Evolutionary conservation across 31 red algal species (phyloP).

Genomic region (Endocladia muricata): DNA sequence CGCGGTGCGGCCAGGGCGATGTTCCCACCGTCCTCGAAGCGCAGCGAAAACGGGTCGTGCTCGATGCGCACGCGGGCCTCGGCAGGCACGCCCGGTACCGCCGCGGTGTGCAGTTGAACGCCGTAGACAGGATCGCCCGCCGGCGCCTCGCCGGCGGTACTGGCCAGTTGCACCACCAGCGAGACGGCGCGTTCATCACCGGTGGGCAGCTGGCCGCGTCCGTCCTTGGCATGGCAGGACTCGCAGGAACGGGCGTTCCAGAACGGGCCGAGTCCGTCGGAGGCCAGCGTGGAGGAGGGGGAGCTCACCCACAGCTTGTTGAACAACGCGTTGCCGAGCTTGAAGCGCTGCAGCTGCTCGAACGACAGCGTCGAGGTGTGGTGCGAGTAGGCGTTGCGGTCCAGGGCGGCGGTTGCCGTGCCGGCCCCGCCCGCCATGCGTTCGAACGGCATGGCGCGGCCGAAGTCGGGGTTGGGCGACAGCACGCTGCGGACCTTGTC

Average conservation of each 20-base stretch:
- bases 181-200: neutral
- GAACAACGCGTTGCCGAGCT: neutral
- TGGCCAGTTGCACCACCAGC: neutral
- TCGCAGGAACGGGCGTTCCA: neutral
- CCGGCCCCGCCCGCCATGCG: no score
- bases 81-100: neutral
- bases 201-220: neutral
- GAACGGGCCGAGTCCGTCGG: constrained; percentile 3
- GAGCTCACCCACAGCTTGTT: neutral
- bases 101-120: neutral
- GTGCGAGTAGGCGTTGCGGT: no score
- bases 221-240: neutral
- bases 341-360: no score
- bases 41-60: neutral
- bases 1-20: neutral
- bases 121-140: constrained; percentile 1
- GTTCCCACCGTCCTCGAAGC: constrained; percentile 1
- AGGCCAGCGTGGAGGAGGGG: neutral
- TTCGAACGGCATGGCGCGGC: no score
- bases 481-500: no score
- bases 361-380: no score
- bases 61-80: neutral
- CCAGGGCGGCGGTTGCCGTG: no score
- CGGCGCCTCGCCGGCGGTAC: neutral
- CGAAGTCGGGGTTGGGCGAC: no score